Evolutionary conservation across 2,329 filamentous ascomycete genomes (phyloP).

Genomic region (Canariomyces notabilis): DNA sequence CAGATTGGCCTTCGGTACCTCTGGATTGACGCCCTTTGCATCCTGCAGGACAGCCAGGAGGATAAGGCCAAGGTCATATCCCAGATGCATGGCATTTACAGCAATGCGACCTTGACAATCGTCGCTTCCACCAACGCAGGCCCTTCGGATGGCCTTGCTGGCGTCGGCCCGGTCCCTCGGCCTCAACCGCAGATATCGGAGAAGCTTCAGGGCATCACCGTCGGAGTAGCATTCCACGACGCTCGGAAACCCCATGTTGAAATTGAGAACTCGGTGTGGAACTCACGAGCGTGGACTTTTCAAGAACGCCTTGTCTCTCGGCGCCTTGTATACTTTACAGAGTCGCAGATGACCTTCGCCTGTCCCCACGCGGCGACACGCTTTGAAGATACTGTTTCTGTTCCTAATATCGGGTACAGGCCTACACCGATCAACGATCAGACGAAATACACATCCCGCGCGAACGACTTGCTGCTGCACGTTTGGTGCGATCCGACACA

Average conservation of each 20-base stretch:
- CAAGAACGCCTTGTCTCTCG: conserved; percentile 11
- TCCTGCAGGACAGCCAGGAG: conserved; percentile 8
- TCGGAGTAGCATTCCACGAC: conserved; percentile 11
- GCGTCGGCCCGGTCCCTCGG: neutral
- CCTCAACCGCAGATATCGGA: conserved; percentile 5
- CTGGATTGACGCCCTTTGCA: conserved; percentile 15
- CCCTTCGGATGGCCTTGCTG: conserved; percentile 10
- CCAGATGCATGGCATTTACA: conserved; percentile 10
- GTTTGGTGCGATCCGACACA: conserved; percentile 11
- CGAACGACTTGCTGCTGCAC: neutral
- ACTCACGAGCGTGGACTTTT: conserved; percentile 16
- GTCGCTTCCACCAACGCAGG: conserved; percentile 8
- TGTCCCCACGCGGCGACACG: conserved; percentile 6
- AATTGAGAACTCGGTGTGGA: conserved; percentile 13
- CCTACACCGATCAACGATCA: conserved; percentile 2
- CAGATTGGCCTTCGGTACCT: conserved; percentile 13
- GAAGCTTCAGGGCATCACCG: conserved; percentile 7
- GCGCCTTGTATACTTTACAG: conserved; percentile 11
- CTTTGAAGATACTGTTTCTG: conserved; percentile 13
- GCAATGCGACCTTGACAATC: conserved; percentile 8
- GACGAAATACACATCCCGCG: neutral
- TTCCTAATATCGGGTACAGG: neutral
- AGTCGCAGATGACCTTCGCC: conserved; percentile 12
- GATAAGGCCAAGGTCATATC: conserved; percentile 6
- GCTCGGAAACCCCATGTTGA: conserved; percentile 8